A percentile compares a stretch with the other conserved stretches of the same genome.
phyloP scores from a whole-genome alignment of 768 basidiomycete species.

The Artomyces pyxidatus region DNA sequence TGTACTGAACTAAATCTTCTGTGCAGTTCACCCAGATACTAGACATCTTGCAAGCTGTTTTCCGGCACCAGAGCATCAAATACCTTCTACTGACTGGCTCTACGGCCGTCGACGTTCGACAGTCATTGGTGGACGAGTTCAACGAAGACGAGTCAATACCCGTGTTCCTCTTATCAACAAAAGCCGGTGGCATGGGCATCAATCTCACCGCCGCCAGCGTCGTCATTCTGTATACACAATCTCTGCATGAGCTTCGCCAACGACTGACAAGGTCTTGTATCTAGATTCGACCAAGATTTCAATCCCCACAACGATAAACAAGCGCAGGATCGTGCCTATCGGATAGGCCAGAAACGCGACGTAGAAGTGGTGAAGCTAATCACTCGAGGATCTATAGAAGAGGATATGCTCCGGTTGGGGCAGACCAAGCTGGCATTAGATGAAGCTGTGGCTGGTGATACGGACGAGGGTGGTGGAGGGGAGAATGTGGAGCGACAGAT shows the following conservation, averaged over 20 bases:
- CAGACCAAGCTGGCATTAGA: constrained; percentile 88
- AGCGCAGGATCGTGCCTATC: constrained; percentile 95
- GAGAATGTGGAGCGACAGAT: constrained; percentile 62
- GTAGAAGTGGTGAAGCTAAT: constrained; percentile 95
- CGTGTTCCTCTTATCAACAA: constrained; percentile 87
- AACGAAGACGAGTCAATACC: constrained; percentile 78
- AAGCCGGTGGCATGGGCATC: constrained; percentile 94
- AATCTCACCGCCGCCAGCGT: constrained; percentile 94
- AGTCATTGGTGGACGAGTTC: constrained; percentile 92
- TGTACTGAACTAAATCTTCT: not conserved
- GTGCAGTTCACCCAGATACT: constrained; percentile 89
- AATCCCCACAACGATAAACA: constrained; percentile 97
- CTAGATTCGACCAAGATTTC: constrained; percentile 94
- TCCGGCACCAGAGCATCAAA: constrained; percentile 63
- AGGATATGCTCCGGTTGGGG: constrained; percentile 88
- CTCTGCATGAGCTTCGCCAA: not conserved
- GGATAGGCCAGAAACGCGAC: constrained; percentile 90
- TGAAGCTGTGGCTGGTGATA: constrained; percentile 84
- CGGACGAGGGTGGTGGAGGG: constrained; percentile 44
- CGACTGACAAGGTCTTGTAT: constrained; percentile 5
- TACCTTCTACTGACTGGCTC: constrained; percentile 86
- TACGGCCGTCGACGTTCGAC: constrained; percentile 89
- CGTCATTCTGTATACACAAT: constrained; percentile 68
- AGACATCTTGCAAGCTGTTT: constrained; percentile 81
- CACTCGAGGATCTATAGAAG: constrained; percentile 87